A percentile compares a stretch with the other conserved stretches of the same genome.
phyloP scores from a whole-genome alignment of 176 grass and related monocot species.

The Cenchrus purpureus region DNA sequence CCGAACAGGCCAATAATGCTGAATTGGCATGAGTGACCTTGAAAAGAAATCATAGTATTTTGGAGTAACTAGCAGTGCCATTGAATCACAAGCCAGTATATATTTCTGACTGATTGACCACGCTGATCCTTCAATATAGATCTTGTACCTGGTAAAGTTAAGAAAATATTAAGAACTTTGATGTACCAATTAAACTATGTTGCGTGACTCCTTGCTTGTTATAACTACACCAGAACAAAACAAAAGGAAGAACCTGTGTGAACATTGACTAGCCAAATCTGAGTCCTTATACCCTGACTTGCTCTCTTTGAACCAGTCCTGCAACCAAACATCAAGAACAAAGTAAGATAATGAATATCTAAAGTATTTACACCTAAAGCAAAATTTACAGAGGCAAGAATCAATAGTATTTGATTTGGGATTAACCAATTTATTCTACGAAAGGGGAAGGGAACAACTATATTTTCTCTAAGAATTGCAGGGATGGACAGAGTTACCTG shows the following conservation, averaged over 20 bases:
- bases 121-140: conserved; percentile 88
- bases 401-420: background rate
- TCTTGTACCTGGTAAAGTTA: conserved; percentile 66
- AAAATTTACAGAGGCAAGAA: background rate
- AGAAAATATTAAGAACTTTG: conserved; percentile 29
- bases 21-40: conserved; percentile 70
- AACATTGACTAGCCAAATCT: conserved; percentile 78
- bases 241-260: conserved; percentile 44
- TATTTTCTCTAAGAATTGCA: conserved; percentile 25
- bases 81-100: conserved; percentile 90
- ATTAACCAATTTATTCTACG: background rate
- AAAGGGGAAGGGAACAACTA: background rate
- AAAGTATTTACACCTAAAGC: background rate
- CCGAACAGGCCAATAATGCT: conserved; percentile 88
- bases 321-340: conserved; percentile 6
- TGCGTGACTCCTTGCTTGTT: background rate
- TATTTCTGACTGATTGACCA: conserved; percentile 97
- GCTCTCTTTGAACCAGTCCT: conserved; percentile 89
- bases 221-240: conserved; percentile 1
- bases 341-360: background rate
- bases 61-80: conserved; percentile 71
- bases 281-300: conserved; percentile 68
- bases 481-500: conserved; percentile 56
- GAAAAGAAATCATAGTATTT: conserved; percentile 92
- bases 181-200: conserved; percentile 1